Percentiles rank a stretch among this genome's conserved stretches.
phyloP scores from a whole-genome alignment of 2,329 filamentous ascomycete genomes.

The Thermothelomyces thermophilus region DNA sequence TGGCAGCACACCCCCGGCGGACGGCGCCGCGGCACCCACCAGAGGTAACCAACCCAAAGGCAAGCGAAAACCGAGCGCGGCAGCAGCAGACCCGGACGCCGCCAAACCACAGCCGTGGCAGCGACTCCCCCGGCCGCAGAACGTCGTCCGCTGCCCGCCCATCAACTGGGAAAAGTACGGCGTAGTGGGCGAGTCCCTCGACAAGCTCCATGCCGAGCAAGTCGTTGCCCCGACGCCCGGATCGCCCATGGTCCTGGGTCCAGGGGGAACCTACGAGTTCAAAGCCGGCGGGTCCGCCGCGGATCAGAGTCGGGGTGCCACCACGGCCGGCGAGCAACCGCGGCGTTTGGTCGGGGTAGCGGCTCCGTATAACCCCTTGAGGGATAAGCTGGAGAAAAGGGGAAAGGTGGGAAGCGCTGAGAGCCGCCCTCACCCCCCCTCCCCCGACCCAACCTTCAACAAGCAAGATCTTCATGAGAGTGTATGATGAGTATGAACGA shows the following conservation, averaged over 20 bases:
- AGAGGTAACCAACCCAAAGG: neutral
- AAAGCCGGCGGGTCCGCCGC: constrained; percentile 29
- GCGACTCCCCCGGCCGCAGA: constrained; percentile 68
- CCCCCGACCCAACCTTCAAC: neutral
- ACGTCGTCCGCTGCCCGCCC: constrained; percentile 75
- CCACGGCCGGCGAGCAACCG: constrained; percentile 30
- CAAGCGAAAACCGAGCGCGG: neutral
- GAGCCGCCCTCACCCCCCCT: neutral
- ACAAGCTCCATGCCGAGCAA: constrained; percentile 80
- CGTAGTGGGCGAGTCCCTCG: constrained; percentile 75
- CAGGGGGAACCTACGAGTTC: constrained; percentile 45
- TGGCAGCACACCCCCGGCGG: constrained; percentile 4
- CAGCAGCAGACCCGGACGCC: neutral
- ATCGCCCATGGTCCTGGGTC: constrained; percentile 37
- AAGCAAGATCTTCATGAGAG: neutral
- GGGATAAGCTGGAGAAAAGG: constrained; percentile 41
- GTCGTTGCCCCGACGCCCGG: constrained; percentile 55
- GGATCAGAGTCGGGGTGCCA: neutral
- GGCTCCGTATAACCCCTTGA: constrained; percentile 48
- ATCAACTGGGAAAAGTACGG: constrained; percentile 96
- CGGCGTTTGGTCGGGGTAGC: constrained; percentile 46
- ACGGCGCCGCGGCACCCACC: neutral
- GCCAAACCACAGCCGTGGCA: constrained; percentile 41
- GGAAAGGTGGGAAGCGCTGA: constrained; percentile 29
- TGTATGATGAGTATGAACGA: neutral